A percentile compares a stretch with the other conserved stretches of the same genome.
phyloP scores from a whole-genome alignment of 2,329 filamentous ascomycete species.

The Colletotrichum plurivorum region DNA sequence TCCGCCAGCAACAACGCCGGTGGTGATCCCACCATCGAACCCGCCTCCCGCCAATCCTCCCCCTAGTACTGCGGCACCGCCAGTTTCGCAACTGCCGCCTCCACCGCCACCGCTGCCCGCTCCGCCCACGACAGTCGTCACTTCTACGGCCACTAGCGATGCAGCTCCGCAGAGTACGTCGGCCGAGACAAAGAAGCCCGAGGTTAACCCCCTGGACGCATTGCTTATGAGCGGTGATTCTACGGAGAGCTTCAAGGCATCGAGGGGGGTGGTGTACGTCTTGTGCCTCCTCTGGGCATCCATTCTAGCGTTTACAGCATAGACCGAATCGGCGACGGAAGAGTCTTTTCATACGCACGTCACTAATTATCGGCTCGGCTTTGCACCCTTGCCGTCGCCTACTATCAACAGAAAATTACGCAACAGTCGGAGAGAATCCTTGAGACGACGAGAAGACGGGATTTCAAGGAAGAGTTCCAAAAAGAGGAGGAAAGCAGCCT shows the following conservation, averaged over 20 bases:
- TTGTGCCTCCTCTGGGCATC: neutral
- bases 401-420: no score
- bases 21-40: neutral
- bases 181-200: conserved; percentile 1
- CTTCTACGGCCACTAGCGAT: conserved; percentile 3
- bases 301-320: neutral
- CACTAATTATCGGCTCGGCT: no score
- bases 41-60: conserved; percentile 19
- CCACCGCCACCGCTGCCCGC: conserved; percentile 5
- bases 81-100: neutral
- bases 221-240: conserved; percentile 27
- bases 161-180: conserved; percentile 12
- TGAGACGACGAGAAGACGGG: neutral
- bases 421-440: no score
- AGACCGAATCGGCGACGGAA: no score
- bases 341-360: no score
- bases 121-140: neutral
- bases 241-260: neutral
- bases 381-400: no score
- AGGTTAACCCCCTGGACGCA: conserved; percentile 33
- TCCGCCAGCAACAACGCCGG: conserved; percentile 6
- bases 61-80: neutral
- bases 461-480: neutral
- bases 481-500: neutral
- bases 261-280: neutral